Conservation (phyloP, 2,329 filamentous ascomycete species). For the Shiraia sp. region DNA sequence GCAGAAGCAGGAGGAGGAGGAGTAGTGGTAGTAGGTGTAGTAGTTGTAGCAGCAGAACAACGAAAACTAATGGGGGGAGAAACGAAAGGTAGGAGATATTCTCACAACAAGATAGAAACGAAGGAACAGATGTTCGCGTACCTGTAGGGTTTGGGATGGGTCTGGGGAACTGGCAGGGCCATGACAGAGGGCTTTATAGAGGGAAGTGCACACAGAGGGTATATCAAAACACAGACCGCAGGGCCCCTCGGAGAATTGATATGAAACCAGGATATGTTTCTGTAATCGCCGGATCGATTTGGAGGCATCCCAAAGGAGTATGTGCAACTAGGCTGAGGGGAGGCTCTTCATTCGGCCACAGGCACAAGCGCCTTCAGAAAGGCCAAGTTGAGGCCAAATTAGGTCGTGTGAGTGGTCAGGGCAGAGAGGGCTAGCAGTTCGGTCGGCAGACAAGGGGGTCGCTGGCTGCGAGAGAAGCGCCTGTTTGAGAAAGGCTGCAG, state of each 20-base stretch:
- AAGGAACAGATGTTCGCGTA: conserved; percentile 35
- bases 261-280: conserved; percentile 46
- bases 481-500: conserved; percentile 38
- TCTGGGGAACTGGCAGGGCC: conserved; percentile 28
- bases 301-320: conserved; percentile 27
- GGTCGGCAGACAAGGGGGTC: conserved; percentile 29
- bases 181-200: conserved; percentile 38
- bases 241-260: conserved; percentile 41
- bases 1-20: conserved; percentile 36
- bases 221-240: conserved; percentile 29
- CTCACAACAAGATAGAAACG: conserved; percentile 38
- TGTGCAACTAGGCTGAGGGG: conserved; percentile 35
- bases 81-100: conserved; percentile 39
- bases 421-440: conserved; percentile 27
- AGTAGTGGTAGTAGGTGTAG: conserved; percentile 6
- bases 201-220: conserved; percentile 30
- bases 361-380: conserved; percentile 38
- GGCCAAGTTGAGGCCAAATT: conserved; percentile 26
- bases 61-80: conserved; percentile 33
- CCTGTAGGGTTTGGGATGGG: conserved; percentile 23
- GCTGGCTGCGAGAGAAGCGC: conserved; percentile 36
- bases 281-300: conserved; percentile 45
- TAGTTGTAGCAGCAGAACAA: conserved; percentile 28
- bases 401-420: conserved; percentile 37
- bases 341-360: conserved; percentile 35